Evolutionary conservation across 768 basidiomycete species (phyloP), one percentile per base, ranked within the genome.

Genomic region (Favolaschia claudopus): DNA sequence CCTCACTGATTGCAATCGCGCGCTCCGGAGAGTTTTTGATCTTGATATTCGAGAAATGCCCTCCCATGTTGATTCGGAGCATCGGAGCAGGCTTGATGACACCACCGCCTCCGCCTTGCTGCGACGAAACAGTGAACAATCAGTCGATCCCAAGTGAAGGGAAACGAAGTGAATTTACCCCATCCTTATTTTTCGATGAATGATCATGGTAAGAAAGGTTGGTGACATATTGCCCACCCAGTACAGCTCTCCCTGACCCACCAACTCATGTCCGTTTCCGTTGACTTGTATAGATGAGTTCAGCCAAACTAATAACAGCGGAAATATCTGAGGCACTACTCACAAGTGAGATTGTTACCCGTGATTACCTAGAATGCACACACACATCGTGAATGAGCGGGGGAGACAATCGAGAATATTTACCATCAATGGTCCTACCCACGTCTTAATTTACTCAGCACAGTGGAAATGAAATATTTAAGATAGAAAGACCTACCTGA

Each of bases 41-140:
- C 32, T 61, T 59, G 32, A 67, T n/a, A 27, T 65, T 65, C 6
- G 58, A 50, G 29, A 67, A 67, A 8, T 45, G 52, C 9, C 66
- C 66, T n/a, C 66, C 66, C 45, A 60, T 61, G 50, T 67, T 65
- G 55, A 67, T 62, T 12, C 60, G 59, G n/a, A 67, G 49, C 63
- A 67, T 65, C 4, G 66, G 66, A 19, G 58, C 66, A 5, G 42
- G 51, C 27, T 59, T 59, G 1, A 45, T 53, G 5, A 61, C 65
- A 1, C 65, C 65, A 8, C 65, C 65, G 44, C 58, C 64, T n/a
- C 42, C 45, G 4, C 65, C 65, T 61, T 61, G 55, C 58, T 59
- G 28, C 7, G n/a, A 7, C 5, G n/a, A 12, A 3, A 25, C 24
- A 20, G 15, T 19, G n/a, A 22, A 27, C 2, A 4, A n/a, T 33